Evolutionary conservation across 495 filamentous ascomycete species (phyloP), one percentile per base, ranked within the genome.

Genomic region (Xylaria flabelliformis): DNA sequence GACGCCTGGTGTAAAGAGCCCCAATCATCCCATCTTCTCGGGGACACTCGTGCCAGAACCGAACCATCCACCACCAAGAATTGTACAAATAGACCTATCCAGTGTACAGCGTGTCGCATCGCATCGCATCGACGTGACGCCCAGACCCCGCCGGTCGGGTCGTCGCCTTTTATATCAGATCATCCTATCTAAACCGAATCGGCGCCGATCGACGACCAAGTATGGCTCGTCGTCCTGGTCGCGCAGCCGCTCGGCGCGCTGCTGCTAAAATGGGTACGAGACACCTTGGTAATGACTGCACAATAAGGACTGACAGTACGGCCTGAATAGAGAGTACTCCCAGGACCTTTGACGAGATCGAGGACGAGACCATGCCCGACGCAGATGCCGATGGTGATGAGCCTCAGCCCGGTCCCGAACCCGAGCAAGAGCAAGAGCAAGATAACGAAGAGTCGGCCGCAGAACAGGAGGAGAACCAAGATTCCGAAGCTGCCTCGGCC

Each of bases 341-440:
- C 4, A 82, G 80, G 68, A 79, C 74, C 5, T 84, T 85, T 39
- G 84, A 87, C 50, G 82, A 82, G 55, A 76, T 82, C 19, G 87
- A 86, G 64, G 82, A 84, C 55, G 84, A 86, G n/a, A 79, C 77
- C 41, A 89, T 89, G 87, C 78, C 77, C 39, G 85, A 86, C 72
- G 83, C 71, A 32, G 84, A 83, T 34, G 81, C 74, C n/a, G 80
- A 81, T 7, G 80, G 79, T 1, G 81, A 72, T n/a, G 82, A 83
- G 50, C 78, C 77, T 4, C 81, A 83, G 50, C 79, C 74, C 6
- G 77, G 29, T 6, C 32, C 70, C 41, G 39, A 66, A 7, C 62
- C 36, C 26, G 24, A 56, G 17, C 73, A 83, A 56, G 44, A 48
- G 9, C 73, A 83, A 17, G 80, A 80, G 13, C 74, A 80, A 39